Base-by-base conservation (phyloP, 805 yeast species). In the Suhomyces kilbournensis region DNA sequence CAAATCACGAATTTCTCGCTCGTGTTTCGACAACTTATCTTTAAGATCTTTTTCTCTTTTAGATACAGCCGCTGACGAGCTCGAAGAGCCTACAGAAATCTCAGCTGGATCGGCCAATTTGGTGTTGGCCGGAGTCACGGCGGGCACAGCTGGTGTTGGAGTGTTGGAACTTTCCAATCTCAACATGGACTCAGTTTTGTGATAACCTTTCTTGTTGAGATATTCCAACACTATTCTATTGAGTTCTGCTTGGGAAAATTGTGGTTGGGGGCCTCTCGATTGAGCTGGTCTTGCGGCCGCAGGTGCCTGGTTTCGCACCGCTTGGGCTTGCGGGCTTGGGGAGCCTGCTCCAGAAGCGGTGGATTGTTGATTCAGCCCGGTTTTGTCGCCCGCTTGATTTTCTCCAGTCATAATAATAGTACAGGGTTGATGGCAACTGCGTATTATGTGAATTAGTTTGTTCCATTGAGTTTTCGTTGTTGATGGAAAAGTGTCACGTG, bases 221-320 rank as follows among this genome's bases (percentile, higher is more conserved):
- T 93, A 94, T 61, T 94, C 99, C 62, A 94, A 76, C 32, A 94
- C 98, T 64, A 94, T 90, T 56, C 94, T 77, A 68, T 92, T 93
- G 65, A 94, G 77, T 67, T 94, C 98, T 4, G 93, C 91, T 47
- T 89, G 90, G 0, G 96, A 84, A 54, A 84, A 82, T 57, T 79
- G 82, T 2, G 71, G 68, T 56, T 67, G 76, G 48, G 64, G 73
- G 32, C 60, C 59, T 25, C 68, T 52, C 4, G 61, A 48, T 32
- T 44, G 56, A 2, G 55, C 50, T 22, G 48, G 56, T 39, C 54
- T 34, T 10, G 52, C 35, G 9, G 34, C 47, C 12, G 46, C 40
- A 9, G 52, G 26, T 8, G 38, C 48, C 8, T 28, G 34, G 20
- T 44, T 26, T 19, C 45, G 45, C 22, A 40, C 52, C 23, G 39